These are phyloP conservation scores for Volvox africanus DNA, from an alignment of 139 green algal genomes.

Conservation along the genomic window DNA sequence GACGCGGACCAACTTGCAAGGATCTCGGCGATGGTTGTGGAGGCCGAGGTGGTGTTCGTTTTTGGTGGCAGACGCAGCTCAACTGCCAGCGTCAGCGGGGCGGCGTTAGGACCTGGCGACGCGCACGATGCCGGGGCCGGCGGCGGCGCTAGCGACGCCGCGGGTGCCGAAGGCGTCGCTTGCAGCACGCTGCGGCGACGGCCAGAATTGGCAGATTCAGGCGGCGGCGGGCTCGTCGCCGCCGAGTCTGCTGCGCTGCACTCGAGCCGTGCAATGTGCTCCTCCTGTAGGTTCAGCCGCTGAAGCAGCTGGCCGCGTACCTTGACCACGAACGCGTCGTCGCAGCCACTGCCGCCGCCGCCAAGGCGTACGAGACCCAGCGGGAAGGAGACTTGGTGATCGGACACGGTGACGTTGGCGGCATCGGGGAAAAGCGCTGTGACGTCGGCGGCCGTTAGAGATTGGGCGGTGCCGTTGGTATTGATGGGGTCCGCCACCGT, in stretches of 20 bases:
- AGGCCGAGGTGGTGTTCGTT: neutral
- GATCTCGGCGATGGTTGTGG: neutral
- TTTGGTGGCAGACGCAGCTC: neutral
- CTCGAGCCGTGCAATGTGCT: neutral
- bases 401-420: constrained; percentile 6
- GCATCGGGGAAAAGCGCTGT: constrained; percentile 11
- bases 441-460: neutral
- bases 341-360: neutral
- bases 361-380: neutral
- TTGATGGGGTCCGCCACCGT: neutral
- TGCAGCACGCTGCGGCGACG: constrained; percentile 2
- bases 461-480: neutral
- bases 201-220: neutral
- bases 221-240: neutral
- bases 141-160: neutral
- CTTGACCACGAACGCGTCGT: neutral
- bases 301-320: neutral
- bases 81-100: neutral
- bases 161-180: neutral
- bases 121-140: neutral
- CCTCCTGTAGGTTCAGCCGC: neutral
- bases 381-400: constrained; percentile 5
- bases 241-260: neutral
- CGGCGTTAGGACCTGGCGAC: neutral
- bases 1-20: neutral